Evolutionary conservation across 139 green algal species (phyloP), one percentile per base, ranked within the genome.

Genomic region (Chlamydomonas sp.): DNA sequence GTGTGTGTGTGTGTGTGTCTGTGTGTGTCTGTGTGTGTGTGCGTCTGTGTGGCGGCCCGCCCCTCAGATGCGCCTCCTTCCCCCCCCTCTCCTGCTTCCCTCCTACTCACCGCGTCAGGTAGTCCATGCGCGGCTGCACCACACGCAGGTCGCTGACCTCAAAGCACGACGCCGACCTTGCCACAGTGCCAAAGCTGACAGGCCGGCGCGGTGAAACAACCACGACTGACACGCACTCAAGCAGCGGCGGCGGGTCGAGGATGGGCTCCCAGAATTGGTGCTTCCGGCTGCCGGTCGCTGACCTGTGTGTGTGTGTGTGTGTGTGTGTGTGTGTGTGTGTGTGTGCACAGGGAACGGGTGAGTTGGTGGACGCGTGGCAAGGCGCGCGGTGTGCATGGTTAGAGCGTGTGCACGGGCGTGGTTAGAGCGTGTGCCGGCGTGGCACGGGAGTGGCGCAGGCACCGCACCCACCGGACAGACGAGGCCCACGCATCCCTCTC

Each of bases 91-190:
- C n/a, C n/a, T n/a, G n/a, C n/a, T 34, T 63, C 8, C 26, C 26
- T 31, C 16, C 54, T 63, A 16, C 50, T 66, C 38, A 81, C 73
- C 78, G 65, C 3, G 61, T 77, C 35, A 78, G 39, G 66, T 83
- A 78, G 34, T 77, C 28, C 49, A 76, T 81, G 4, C 79, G 60
- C 10, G 80, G 74, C 54, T 73, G 30, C 28, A 90, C 83, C 3
- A 90, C 66, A 1, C 80, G 57, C 43, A 90, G 54, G 50, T 87
- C 74, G 43, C 82, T 77, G 37, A 75, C 81, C 71, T 90, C 85
- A 70, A 90, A 90, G 48, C 66, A 77, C 54, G 43, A 65, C 31
- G 43, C 57, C 5, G 75, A 65, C 0, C 85, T 69, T 0, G 78
- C 81, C 5, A 90, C 81, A 2, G 81, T 80, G 33, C 85, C 85